Evolutionary conservation across 2,329 filamentous ascomycete genomes (phyloP), one percentile per base, ranked within the genome.

Genomic region (Talaromyces albobiverticillius): DNA sequence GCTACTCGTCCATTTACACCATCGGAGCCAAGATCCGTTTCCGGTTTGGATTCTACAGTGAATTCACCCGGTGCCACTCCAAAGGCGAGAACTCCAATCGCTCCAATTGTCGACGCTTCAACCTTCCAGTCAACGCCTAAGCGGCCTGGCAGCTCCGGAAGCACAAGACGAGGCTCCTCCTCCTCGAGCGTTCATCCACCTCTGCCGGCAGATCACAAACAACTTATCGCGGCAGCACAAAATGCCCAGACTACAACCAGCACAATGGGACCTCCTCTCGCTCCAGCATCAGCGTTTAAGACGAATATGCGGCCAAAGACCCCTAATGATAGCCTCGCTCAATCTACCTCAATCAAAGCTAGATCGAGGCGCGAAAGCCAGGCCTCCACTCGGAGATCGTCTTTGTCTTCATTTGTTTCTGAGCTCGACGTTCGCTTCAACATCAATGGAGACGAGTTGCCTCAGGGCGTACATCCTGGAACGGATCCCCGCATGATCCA

Each of bases 401-500:
- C 94, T 0, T 84, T 97, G 6, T 96, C 94, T 0, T 97, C 94
- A 0, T 99, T 99, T 67, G 90, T 86, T 5, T 97, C 94, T 0
- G 94, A 99, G 72, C 77, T 99, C 18, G 94, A 99, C 64, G 86
- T 86, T 56, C 84, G 93, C 38, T 97, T 99, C 79, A 91, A 95
- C 67, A 86, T 90, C 38, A 80, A 83, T 10, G 73, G 71, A 22
- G 71, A 81, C 54, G 81, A 81, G 51, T 60, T 76, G 53, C 76
- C 79, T 25, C 72, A 77, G 45, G 86, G 86, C 13, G 82, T 94
- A 57, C 83, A 84, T 9, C 78, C 85, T 18, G 82, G 83, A 59
- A 95, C 91, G 4, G 94, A 99, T 74, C 93, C 93, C 59, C 89
- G 93, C 63, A 96, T 99, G 91, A 97, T 99, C 62, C 91, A 96